Evolutionary conservation across 257 asterid genomes (phyloP), one percentile per base, ranked within the genome.

Genomic region (Cynanchum wilfordii): DNA sequence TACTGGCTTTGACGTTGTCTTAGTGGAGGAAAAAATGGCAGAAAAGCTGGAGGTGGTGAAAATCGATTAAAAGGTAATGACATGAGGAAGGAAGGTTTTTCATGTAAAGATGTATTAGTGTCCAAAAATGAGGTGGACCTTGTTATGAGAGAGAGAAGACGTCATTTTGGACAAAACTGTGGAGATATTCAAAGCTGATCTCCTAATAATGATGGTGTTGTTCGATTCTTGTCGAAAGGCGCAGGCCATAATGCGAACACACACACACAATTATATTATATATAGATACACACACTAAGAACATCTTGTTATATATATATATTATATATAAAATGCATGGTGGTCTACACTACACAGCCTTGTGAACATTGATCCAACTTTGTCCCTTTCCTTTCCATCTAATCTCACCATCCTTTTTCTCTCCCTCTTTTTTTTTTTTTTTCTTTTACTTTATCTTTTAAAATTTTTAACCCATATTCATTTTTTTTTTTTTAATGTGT

Each of bases 181-280:
- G 30, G 38, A 79, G 77, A 80, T 82, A 73, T 63, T 63, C 68
- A 33, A 52, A 75, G 81, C 73, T 79, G 67, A 75, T 84, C 86
- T 78, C 68, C 76, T 75, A 84, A 82, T 86, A 84, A 86, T 88
- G 73, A 75, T 83, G 81, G 79, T 81, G 69, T 72, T 82, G 83
- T 77, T 79, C 82, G 80, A 62, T 78, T 84, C 87, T 75, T 77
- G 79, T 81, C 84, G 59, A 45, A 67, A 70, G n/a, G 60, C 40
- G 60, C 50, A 47, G 68, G 62, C 75, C 68, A 78, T 65, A 55
- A 47, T 79, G 62, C 71, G 38, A 70, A 62, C 52, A 15, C 33
- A 24, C 29, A 38, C 8, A 38, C 8, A 4, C 0, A 4, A 38
- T 38, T 2, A 38, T 38, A 38, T 38, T 38, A 38, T 38, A 38